Conservation (phyloP, 2,329 filamentous ascomycete species). For the Pseudogymnoascus pannorum region DNA sequence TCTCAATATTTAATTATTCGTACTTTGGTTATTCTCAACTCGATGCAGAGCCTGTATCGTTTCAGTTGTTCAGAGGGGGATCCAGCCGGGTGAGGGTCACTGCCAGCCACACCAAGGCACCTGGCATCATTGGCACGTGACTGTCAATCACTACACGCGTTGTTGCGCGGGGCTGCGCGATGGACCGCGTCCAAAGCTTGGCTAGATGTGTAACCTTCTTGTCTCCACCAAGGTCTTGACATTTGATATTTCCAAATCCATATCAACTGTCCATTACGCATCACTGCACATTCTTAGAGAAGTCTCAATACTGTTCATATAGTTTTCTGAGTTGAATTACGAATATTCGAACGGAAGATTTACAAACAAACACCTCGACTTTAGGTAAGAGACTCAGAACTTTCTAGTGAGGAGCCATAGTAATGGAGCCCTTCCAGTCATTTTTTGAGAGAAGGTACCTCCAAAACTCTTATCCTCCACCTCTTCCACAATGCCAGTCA, state of each 20-base stretch:
- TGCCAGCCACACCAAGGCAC: neutral
- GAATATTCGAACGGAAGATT: neutral
- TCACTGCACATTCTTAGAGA: neutral
- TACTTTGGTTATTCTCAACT: neutral
- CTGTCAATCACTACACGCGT: neutral
- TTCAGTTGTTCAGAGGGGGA: neutral
- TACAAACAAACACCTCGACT: neutral
- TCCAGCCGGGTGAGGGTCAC: neutral
- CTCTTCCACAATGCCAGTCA: neutral
- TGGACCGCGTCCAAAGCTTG: conserved; percentile 1
- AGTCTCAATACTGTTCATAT: neutral
- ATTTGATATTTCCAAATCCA: neutral
- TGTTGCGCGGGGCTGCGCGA: neutral
- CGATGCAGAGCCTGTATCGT: neutral
- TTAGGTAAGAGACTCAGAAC: neutral
- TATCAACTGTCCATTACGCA: neutral
- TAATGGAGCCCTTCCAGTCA: neutral
- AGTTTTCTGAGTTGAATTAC: neutral
- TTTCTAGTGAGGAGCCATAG: neutral
- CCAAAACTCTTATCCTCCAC: neutral
- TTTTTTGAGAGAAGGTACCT: neutral
- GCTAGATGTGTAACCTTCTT: conserved; percentile 1
- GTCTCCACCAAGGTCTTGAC: neutral
- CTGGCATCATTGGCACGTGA: neutral
- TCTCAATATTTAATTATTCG: neutral